Base-by-base conservation (phyloP, 148 eudicot genomes). In the Arbutus unedo region DNA sequence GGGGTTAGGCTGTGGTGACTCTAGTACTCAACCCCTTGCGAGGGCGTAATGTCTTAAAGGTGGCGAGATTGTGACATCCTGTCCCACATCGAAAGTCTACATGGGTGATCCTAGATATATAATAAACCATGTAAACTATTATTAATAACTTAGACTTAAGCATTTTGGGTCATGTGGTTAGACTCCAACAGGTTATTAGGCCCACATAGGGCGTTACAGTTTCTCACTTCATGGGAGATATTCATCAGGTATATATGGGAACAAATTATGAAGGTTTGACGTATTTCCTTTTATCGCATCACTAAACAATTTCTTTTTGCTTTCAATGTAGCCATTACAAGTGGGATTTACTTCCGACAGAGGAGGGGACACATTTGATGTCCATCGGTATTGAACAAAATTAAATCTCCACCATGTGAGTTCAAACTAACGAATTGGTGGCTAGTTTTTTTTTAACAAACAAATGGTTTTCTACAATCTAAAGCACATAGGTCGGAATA, bases 361-460 rank as follows among this genome's bases (percentile, higher is more conserved):
- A 86, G 98, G 98, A 51, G 98, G 90, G 53, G 93, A 93, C 81
- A 91, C 97, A 1, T 91, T 93, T 15, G 90, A 91, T 44, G 90
- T 94, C 47, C 91, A 93, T 41, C 92, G 97, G 97, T 94, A 89
- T 87, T 90, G 67, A 45, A 90, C 89, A 79, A 93, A 90, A 88
- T 44, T 92, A 51, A 86, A 83, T 79, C 93, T 93, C 55, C 98
- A 92, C 86, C 96, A 94, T 85, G 98, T 94, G 59, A 89, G 91
- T 84, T 16, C 19, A 8, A 0, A 1, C 21, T 15, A 77, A 5
- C 8, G 9, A 16, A 2, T 7, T 6, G 5, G 3, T 19, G 49
- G 21, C 49, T 41, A 66, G 45, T n/a, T n/a, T 41, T 43, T 4
- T 5, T 59, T 5, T 62, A 5, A 45, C 6, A 15, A 48, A 23